Percentiles rank a stretch among this genome's conserved stretches.
Conservation (phyloP, 2,329 filamentous ascomycete genomes). For the Pseudopithomyces chartarum region DNA sequence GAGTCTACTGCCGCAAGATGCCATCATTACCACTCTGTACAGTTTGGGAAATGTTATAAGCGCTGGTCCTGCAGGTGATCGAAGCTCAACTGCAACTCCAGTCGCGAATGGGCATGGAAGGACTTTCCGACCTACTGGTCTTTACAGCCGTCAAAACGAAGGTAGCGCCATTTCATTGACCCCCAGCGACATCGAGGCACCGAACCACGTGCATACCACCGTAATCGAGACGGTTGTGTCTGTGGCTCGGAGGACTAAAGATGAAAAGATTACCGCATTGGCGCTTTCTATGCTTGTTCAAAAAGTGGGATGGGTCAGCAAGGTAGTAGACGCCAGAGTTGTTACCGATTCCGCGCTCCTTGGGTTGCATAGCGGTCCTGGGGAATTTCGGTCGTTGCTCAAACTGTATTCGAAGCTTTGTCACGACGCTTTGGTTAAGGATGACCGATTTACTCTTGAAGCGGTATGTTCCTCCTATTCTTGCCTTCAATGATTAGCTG, state of each 20-base stretch:
- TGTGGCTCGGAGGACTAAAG: constrained; percentile 80
- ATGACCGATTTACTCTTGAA: constrained; percentile 68
- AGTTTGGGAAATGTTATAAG: constrained; percentile 95
- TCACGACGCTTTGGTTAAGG: constrained; percentile 72
- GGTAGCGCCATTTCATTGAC: constrained; percentile 82
- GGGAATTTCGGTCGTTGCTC: constrained; percentile 84
- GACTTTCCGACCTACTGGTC: constrained; percentile 44
- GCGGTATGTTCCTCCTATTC: constrained; percentile 63
- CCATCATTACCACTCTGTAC: constrained; percentile 92
- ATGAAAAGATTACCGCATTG: constrained; percentile 90
- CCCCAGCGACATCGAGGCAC: constrained; percentile 77
- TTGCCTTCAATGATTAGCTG: neutral
- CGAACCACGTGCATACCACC: constrained; percentile 75
- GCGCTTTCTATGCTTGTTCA: constrained; percentile 97
- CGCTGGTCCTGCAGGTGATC: constrained; percentile 63
- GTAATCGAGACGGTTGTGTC: constrained; percentile 94
- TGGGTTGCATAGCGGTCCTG: constrained; percentile 74
- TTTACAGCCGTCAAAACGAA: constrained; percentile 55
- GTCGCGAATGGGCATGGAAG: constrained; percentile 56
- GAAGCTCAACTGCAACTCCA: constrained; percentile 51
- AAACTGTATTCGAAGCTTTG: constrained; percentile 80
- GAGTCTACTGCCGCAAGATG: constrained; percentile 83
- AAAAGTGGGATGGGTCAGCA: constrained; percentile 85
- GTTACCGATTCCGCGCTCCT: constrained; percentile 80
- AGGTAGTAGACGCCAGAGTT: constrained; percentile 80